A percentile compares a stretch with the other conserved stretches of the same genome.
Conservation (phyloP, 2,329 filamentous ascomycete genomes). For the Ophiostoma montium region DNA sequence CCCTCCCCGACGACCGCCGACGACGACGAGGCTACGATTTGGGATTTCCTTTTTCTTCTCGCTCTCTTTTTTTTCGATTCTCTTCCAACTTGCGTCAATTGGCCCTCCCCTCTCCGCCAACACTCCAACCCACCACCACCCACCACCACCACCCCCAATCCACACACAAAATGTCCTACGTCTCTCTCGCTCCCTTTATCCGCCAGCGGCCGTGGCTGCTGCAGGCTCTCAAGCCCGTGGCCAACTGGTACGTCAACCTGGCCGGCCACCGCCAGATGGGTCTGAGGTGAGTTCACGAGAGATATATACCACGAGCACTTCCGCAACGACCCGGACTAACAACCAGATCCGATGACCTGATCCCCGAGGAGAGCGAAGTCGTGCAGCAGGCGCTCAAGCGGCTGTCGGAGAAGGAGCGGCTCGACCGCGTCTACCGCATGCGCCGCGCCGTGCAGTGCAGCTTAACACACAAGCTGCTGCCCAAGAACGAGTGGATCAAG, state of each 20-base stretch:
- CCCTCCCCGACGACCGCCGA: neutral
- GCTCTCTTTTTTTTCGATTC: neutral
- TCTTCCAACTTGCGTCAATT: neutral
- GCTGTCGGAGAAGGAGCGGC: slow-evolving; percentile 76
- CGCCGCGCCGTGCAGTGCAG: slow-evolving; percentile 79
- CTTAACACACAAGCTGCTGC: slow-evolving; percentile 49
- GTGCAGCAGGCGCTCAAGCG: slow-evolving; percentile 84
- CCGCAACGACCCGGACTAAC: neutral
- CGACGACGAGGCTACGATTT: neutral
- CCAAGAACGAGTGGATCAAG: slow-evolving; percentile 48
- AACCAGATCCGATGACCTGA: slow-evolving; percentile 77
- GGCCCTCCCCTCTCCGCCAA: neutral
- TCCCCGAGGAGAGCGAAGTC: slow-evolving; percentile 79
- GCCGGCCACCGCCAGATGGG: slow-evolving; percentile 33
- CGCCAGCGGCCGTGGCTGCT: slow-evolving; percentile 75
- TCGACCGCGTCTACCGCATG: slow-evolving; percentile 95
- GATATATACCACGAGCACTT: neutral
- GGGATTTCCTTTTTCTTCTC: too few relatives aligned
- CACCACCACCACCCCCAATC: too few relatives aligned
- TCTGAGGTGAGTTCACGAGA: slow-evolving; percentile 13
- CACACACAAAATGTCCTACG: slow-evolving; percentile 5
- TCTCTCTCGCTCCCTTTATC: slow-evolving; percentile 36
- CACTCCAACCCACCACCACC: neutral
- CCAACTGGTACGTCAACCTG: slow-evolving; percentile 79
- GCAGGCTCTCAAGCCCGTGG: slow-evolving; percentile 63